phyloP scores from a whole-genome alignment of 2,329 filamentous ascomycete species.

The Colletotrichum lindemuthianum region DNA sequence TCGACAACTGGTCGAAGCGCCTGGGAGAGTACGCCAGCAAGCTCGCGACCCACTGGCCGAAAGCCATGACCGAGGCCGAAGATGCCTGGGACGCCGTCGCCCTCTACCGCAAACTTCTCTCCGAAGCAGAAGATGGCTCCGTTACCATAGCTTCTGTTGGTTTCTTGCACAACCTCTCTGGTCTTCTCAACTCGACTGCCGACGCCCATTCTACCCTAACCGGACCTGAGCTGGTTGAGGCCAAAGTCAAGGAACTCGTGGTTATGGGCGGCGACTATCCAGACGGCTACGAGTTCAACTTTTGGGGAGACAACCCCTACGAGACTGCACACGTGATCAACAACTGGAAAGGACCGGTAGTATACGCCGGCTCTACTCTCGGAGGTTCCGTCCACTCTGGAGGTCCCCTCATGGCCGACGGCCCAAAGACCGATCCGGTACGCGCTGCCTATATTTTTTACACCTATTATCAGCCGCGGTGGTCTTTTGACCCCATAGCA shows the following conservation, averaged over 20 bases:
- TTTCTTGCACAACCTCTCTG: conserved; percentile 58
- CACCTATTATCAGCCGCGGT: conserved; percentile 44
- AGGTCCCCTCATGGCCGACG: conserved; percentile 45
- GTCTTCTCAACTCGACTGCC: conserved; percentile 54
- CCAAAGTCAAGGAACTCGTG: conserved; percentile 50
- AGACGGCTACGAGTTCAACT: conserved; percentile 59
- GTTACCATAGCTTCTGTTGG: conserved; percentile 58
- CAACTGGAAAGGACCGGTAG: conserved; percentile 52
- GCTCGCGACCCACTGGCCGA: conserved; percentile 53
- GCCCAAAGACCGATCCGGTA: conserved; percentile 47
- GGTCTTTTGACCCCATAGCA: conserved; percentile 55
- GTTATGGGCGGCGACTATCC: conserved; percentile 48
- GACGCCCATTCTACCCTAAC: conserved; percentile 51
- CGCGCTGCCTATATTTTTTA: conserved; percentile 53
- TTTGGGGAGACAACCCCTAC: conserved; percentile 51
- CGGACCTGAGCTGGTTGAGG: conserved; percentile 52
- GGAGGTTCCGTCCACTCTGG: conserved; percentile 54
- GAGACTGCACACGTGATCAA: conserved; percentile 55
- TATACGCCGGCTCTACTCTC: conserved; percentile 55
- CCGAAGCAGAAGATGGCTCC: conserved; percentile 50
- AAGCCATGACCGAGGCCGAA: conserved; percentile 47
- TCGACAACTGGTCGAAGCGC: conserved; percentile 51
- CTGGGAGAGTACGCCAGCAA: conserved; percentile 58
- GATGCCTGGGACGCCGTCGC: conserved; percentile 53
- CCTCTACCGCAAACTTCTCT: conserved; percentile 56